Percentiles rank a stretch among this genome's conserved stretches.
phyloP scores from a whole-genome alignment of 768 basidiomycete genomes.

The Hebeloma cylindrosporum region DNA sequence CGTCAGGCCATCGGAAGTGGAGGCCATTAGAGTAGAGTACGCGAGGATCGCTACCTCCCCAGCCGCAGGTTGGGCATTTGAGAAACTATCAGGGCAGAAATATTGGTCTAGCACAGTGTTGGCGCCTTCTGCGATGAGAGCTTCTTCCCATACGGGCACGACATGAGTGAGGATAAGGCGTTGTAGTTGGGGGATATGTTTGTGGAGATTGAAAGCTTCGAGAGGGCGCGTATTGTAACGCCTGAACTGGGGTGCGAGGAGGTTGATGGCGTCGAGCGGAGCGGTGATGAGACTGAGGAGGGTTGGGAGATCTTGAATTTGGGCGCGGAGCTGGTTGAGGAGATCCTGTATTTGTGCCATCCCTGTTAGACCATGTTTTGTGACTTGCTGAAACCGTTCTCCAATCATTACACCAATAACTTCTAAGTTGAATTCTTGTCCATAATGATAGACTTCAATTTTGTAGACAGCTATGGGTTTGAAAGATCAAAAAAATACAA shows the following conservation, averaged over 20 bases:
- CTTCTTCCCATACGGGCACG: constrained; percentile 65
- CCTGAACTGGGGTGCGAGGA: constrained; percentile 61
- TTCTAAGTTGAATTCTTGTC: no score
- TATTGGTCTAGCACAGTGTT: constrained; percentile 56
- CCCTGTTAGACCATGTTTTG: no score
- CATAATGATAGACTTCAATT: no score
- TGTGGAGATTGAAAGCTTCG: constrained; percentile 32
- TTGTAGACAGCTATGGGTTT: no score
- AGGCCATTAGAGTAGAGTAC: constrained; percentile 60
- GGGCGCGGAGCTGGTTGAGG: constrained; percentile 44
- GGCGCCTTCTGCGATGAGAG: constrained; percentile 49
- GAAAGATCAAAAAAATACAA: background rate
- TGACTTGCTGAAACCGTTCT: no score
- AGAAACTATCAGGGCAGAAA: constrained; percentile 69
- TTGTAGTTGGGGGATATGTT: constrained; percentile 61
- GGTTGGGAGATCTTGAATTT: constrained; percentile 46
- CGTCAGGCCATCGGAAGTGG: constrained; percentile 41
- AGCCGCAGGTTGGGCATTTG: constrained; percentile 47
- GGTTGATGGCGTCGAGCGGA: constrained; percentile 55
- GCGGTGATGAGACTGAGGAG: constrained; percentile 56
- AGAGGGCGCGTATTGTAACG: constrained; percentile 43
- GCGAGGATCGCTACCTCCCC: constrained; percentile 57
- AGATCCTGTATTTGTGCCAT: constrained; percentile 35
- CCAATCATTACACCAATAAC: no score
- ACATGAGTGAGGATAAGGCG: constrained; percentile 60